These are phyloP conservation scores for Cryphonectria parasitica DNA, from an alignment of 2,329 filamentous ascomycete species.

Conservation along the genomic window DNA sequence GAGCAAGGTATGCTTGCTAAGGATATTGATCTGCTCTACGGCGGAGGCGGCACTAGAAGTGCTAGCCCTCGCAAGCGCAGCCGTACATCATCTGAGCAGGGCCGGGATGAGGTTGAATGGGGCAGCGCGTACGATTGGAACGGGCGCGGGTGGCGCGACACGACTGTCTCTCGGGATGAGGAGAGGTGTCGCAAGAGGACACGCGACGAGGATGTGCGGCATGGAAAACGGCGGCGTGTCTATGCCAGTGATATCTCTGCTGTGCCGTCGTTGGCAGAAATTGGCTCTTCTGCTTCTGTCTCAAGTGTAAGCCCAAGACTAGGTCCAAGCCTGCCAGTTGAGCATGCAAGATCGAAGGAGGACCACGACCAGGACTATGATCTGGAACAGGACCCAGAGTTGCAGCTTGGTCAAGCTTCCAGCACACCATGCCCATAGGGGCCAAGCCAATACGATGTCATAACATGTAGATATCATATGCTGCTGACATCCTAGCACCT, in stretches of 20 bases:
- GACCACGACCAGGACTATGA: neutral
- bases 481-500: neutral
- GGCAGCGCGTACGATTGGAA: slow-evolving; percentile 2
- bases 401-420: neutral
- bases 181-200: slow-evolving; percentile 1
- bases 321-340: neutral
- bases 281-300: neutral
- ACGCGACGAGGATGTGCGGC: neutral
- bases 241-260: slow-evolving; percentile 1
- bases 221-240: neutral
- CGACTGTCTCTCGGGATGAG: neutral
- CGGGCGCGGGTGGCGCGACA: neutral
- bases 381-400: neutral
- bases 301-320: neutral
- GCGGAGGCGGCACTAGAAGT: slow-evolving; percentile 4
- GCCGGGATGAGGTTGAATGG: slow-evolving; percentile 8
- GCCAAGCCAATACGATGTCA: slow-evolving; percentile 3
- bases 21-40: slow-evolving; percentile 8
- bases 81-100: slow-evolving; percentile 5
- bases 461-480: neutral
- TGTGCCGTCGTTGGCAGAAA: slow-evolving; percentile 2
- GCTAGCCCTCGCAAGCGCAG: slow-evolving; percentile 2
- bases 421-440: neutral
- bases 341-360: neutral
- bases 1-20: neutral